These are phyloP conservation scores for Gnaphalium uliginosum DNA, from an alignment of 129 eudicot genomes.

Conservation along the genomic window DNA sequence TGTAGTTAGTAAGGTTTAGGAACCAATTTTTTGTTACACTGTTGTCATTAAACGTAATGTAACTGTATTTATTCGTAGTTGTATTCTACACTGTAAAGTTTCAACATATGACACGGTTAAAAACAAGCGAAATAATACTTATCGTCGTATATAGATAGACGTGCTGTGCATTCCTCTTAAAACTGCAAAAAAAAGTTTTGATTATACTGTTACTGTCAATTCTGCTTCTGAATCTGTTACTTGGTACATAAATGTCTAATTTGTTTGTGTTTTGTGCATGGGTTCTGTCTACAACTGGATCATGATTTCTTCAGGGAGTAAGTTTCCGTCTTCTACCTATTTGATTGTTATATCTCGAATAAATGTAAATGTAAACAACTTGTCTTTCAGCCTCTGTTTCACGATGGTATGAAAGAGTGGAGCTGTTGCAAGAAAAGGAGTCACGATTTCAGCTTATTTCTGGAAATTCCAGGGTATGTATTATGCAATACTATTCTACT, in stretches of 20 bases:
- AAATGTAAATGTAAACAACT: constrained; percentile 12
- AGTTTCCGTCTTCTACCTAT: constrained; percentile 29
- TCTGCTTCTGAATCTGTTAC: constrained; percentile 6
- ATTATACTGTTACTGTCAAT: neutral
- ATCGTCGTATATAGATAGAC: neutral
- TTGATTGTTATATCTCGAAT: too few species aligned
- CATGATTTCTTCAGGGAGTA: constrained; percentile 63
- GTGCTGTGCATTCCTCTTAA: neutral
- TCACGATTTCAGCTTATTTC: constrained; percentile 90
- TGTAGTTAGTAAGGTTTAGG: neutral
- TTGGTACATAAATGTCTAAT: constrained; percentile 27
- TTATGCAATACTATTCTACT: neutral
- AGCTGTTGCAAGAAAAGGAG: constrained; percentile 98
- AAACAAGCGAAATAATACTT: neutral
- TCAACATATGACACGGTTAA: neutral
- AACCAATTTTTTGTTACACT: neutral
- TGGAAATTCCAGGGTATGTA: constrained; percentile 91
- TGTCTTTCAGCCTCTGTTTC: constrained; percentile 79
- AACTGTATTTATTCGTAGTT: neutral
- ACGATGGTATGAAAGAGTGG: constrained; percentile 99
- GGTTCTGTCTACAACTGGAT: constrained; percentile 25
- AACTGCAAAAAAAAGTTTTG: neutral
- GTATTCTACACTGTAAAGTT: neutral
- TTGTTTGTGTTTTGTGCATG: constrained; percentile 41
- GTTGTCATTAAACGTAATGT: neutral